These are phyloP conservation scores for Capronia americana DNA, from an alignment of 2,329 filamentous ascomycete species.

Conservation along the genomic window DNA sequence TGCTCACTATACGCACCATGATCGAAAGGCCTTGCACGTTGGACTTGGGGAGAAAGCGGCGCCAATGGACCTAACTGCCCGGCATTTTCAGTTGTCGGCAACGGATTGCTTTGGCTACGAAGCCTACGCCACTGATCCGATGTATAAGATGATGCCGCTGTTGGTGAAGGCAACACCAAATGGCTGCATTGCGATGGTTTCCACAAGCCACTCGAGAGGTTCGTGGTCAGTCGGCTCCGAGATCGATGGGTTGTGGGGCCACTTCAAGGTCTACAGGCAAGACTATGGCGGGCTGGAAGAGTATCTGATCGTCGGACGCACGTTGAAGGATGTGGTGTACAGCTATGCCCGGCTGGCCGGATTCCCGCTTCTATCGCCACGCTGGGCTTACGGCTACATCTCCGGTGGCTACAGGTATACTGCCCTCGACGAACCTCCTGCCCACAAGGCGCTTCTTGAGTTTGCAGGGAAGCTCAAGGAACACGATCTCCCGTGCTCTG, in stretches of 20 bases:
- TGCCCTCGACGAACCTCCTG: conserved; percentile 63
- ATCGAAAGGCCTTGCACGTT: conserved; percentile 68
- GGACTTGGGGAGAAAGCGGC: conserved; percentile 75
- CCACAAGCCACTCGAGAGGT: conserved; percentile 68
- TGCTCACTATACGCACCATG: conserved; percentile 69
- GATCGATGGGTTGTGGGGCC: conserved; percentile 77
- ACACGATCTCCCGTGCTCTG: conserved; percentile 72
- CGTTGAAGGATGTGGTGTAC: conserved; percentile 68
- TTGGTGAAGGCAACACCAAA: conserved; percentile 70
- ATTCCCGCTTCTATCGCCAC: conserved; percentile 70
- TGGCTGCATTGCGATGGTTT: conserved; percentile 72
- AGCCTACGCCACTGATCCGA: conserved; percentile 71
- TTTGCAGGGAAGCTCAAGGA: conserved; percentile 67
- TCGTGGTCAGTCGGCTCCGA: conserved; percentile 72
- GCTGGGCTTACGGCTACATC: conserved; percentile 76
- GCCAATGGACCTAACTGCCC: conserved; percentile 73
- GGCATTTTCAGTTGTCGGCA: conserved; percentile 70
- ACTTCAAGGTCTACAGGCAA: conserved; percentile 76
- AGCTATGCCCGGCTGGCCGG: conserved; percentile 72
- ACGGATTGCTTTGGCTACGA: conserved; percentile 79
- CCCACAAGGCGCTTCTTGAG: conserved; percentile 63
- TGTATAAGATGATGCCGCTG: conserved; percentile 78
- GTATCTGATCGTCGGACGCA: conserved; percentile 71
- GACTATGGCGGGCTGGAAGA: conserved; percentile 75
- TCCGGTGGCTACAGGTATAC: conserved; percentile 70